A percentile compares a stretch with the other conserved stretches of the same genome.
Evolutionary conservation across 169 alveolate species (phyloP).

Genomic region (Theileria orientalis): DNA sequence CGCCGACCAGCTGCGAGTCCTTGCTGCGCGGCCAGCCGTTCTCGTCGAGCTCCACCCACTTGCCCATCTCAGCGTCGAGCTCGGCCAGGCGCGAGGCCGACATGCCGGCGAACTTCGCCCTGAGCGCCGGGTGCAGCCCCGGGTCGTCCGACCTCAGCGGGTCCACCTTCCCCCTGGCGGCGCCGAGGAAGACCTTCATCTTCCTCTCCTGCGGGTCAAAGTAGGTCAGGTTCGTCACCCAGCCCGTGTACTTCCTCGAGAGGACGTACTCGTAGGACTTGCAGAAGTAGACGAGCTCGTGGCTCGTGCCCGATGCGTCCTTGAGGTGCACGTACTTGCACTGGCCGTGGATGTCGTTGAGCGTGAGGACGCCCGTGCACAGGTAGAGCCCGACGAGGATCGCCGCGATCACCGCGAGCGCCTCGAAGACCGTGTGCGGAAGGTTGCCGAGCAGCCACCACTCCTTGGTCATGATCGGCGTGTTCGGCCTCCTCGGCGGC

Average conservation of each 20-base stretch:
- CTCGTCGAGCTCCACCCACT: conserved; percentile 43
- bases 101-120: conserved; percentile 11
- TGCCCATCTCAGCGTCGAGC: conserved; percentile 51
- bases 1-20: background rate
- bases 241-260: conserved; percentile 75
- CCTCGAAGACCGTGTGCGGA: conserved; percentile 89
- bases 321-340: conserved; percentile 66
- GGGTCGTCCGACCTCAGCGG: conserved; percentile 34
- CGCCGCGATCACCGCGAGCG: conserved; percentile 79
- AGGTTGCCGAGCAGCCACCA: conserved; percentile 89
- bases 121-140: conserved; percentile 48
- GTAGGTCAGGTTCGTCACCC: conserved; percentile 85
- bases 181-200: conserved; percentile 80
- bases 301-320: conserved; percentile 11
- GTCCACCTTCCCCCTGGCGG: conserved; percentile 72
- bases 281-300: conserved; percentile 77
- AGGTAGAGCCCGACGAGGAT: conserved; percentile 81
- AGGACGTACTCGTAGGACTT: conserved; percentile 82
- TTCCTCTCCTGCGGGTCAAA: conserved; percentile 71
- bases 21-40: conserved; percentile 69
- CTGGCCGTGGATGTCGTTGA: conserved; percentile 69
- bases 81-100: conserved; percentile 36
- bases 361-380: conserved; percentile 80
- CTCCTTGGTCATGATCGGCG: conserved; percentile 87
- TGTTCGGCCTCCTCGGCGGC: conserved; percentile 84